Evolutionary conservation across 2,329 filamentous ascomycete species (phyloP).

Genomic region (Fusarium musae): DNA sequence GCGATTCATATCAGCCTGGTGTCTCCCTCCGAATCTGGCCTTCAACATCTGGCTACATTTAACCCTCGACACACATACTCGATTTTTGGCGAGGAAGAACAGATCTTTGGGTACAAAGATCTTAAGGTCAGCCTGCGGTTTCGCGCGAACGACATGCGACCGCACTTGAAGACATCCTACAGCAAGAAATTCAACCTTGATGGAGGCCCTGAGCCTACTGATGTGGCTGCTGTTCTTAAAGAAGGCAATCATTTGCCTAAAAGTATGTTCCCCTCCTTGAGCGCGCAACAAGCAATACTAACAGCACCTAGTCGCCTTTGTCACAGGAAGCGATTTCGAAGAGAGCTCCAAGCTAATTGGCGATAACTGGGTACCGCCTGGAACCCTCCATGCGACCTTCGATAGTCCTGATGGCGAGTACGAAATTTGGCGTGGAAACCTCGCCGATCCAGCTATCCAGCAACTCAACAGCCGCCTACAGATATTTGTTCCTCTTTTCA

Average conservation of each 20-base stretch:
- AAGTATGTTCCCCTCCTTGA: slow-evolving; percentile 58
- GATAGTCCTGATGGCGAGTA: slow-evolving; percentile 71
- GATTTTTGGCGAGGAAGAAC: slow-evolving; percentile 93
- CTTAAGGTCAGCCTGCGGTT: slow-evolving; percentile 79
- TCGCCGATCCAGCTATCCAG: slow-evolving; percentile 76
- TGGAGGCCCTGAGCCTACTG: slow-evolving; percentile 74
- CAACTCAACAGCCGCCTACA: slow-evolving; percentile 83
- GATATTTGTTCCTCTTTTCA: slow-evolving; percentile 85
- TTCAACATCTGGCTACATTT: slow-evolving; percentile 74
- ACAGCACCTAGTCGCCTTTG: slow-evolving; percentile 69
- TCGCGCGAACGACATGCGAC: slow-evolving; percentile 78
- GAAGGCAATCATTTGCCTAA: slow-evolving; percentile 74
- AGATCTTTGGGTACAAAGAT: slow-evolving; percentile 88
- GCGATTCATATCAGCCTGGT: slow-evolving; percentile 71
- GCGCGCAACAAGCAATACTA: slow-evolving; percentile 4
- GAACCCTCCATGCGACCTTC: slow-evolving; percentile 74
- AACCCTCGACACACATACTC: slow-evolving; percentile 89
- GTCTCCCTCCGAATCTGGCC: slow-evolving; percentile 58
- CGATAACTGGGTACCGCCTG: slow-evolving; percentile 75
- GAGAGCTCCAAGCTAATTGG: slow-evolving; percentile 60
- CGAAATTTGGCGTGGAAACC: slow-evolving; percentile 84
- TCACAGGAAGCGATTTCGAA: slow-evolving; percentile 70
- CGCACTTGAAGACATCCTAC: slow-evolving; percentile 77
- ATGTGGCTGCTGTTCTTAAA: slow-evolving; percentile 73
- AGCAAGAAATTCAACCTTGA: slow-evolving; percentile 76